Evolutionary conservation across 495 filamentous ascomycete genomes (phyloP), one percentile per base, ranked within the genome.

Genomic region (Talaromyces thailandensis): DNA sequence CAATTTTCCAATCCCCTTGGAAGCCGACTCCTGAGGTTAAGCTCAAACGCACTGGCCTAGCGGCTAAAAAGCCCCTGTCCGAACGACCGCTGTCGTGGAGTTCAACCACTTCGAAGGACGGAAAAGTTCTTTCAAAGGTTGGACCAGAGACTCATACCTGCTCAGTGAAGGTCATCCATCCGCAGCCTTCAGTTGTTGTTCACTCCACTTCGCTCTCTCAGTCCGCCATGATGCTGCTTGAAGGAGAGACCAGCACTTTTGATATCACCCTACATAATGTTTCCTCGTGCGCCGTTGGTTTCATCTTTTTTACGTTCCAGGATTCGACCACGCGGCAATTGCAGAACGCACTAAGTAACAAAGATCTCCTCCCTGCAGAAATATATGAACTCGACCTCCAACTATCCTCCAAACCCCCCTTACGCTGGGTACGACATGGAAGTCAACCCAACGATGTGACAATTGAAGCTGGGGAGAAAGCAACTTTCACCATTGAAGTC

Each of bases 201-300:
- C 87, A 89, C 62, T 88, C 86, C 4, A 86, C 86, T 40, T 89
- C 89, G 25, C 81, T 96, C 8, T 85, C 88, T 0, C 93, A 96
- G 69, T 89, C 89, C 16, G 91, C 93, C 31, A 76, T 96, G 55
- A 96, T 96, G 91, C 80, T 96, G 60, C 79, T 96, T 14, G 92
- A 96, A 73, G 93, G 93, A 14, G 92, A 98, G 72, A 81, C 81
- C 16, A 85, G 84, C 65, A 76, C 76, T 1, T 96, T 98, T 64
- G 86, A 81, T 2, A 82, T 96, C 45, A 94, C 91, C 0, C 75
- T 98, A 35, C 82, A 87, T 62, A 96, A 98, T 64, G 74, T 84
- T 12, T 96, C 92, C 1, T 79, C 82, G 6, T 87, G 86, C 5
- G 80, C 89, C 26, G 89, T 88, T n/a, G 91, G 96, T 71, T 83